Base-by-base conservation (phyloP, 176 grass and related monocot species). In the Olyra latifolia region DNA sequence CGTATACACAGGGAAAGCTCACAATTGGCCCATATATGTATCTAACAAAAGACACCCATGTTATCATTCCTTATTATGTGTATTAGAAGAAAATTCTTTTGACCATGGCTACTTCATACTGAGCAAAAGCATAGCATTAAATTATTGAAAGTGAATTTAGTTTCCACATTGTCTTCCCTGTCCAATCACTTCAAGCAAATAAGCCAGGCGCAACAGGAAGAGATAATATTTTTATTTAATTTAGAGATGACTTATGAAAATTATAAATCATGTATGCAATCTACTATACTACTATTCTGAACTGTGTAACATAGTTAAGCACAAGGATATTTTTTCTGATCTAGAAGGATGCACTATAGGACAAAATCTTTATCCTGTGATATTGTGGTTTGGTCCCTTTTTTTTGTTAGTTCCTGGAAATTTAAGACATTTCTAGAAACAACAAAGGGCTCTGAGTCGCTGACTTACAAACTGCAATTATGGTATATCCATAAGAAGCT, bases 391-490 rank as follows among this genome's bases (percentile, higher is more conserved):
- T 5, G 2, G 23, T 59, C 19, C n/a, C n/a, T 47, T 30, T 55
- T 73, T 53, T 41, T 57, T 74, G 30, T 65, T 70, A 71, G 5
- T 72, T 78, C 60, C 19, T 79, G 68, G 56, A 63, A 79, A 43
- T 61, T 78, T 84, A 71, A 30, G 62, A 68, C 6, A 40, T 62
- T 61, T 61, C 3, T 23, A 75, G n/a, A 89, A 70, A 76, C 20
- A 24, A n/a, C 2, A 65, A n/a, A 76, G 55, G 30, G 49, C 19
- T 30, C 45, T 77, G 59, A 93, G 30, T 49, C n/a, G 42, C 53
- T 77, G 52, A 93, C 91, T 93, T 90, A 93, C 91, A 93, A 65
- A 93, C 87, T 78, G 91, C 81, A 86, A 93, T 87, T 65, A 90
- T 84, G 41, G 91, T 85, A 76, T 93, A 93, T 27, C 70, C 88